These are phyloP conservation scores for Polyporus tsugae DNA, from an alignment of 1,284 basidiomycete species.

Conservation along the genomic window DNA sequence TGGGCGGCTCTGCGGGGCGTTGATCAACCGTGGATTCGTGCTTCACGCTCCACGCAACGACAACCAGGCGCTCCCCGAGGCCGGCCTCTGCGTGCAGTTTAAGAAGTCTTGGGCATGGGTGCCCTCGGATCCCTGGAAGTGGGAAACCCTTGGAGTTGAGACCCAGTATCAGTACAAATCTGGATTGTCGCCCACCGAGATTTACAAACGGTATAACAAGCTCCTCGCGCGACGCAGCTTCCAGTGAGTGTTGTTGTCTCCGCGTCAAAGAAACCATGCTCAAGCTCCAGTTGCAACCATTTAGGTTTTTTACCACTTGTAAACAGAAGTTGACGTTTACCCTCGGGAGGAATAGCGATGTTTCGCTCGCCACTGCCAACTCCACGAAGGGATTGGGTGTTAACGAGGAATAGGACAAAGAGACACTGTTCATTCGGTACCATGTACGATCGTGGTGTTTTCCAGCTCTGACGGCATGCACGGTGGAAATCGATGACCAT, in stretches of 20 bases:
- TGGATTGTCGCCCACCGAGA: background rate
- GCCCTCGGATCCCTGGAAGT: background rate
- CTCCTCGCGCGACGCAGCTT: background rate
- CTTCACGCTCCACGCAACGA: background rate
- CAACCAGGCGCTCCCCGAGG: background rate
- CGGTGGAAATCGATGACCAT: no score
- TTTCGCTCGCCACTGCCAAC: no score
- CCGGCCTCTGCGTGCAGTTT: background rate
- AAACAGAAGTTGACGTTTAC: background rate
- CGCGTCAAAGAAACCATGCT: background rate
- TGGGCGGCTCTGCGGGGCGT: background rate
- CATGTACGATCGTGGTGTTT: no score
- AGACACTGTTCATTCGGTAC: no score
- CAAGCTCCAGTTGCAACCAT: background rate
- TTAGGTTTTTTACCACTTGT: background rate
- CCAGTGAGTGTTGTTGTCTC: background rate
- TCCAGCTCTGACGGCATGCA: no score
- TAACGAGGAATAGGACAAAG: background rate
- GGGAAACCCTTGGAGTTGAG: background rate
- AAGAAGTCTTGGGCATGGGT: background rate
- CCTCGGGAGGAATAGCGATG: background rate
- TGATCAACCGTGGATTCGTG: background rate
- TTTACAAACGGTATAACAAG: background rate
- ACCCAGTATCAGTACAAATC: background rate
- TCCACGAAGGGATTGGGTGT: background rate